phyloP scores from a whole-genome alignment of 176 grass and related monocot genomes.

The Pharus latifolius region DNA sequence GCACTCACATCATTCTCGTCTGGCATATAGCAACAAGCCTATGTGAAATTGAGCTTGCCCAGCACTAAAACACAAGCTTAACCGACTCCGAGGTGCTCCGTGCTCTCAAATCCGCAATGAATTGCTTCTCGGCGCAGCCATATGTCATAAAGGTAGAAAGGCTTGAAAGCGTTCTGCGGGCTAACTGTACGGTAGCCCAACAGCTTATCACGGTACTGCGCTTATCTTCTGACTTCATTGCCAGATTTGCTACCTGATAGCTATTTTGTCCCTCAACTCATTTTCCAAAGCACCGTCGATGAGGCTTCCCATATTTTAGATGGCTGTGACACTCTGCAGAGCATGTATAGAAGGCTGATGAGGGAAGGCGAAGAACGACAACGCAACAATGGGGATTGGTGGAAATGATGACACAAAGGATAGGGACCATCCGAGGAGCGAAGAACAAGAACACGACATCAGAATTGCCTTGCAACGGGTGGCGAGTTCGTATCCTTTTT shows the following conservation, averaged over 20 bases:
- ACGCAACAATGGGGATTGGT: not conserved
- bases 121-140: not conserved
- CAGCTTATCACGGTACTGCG: not conserved
- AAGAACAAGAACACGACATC: not conserved
- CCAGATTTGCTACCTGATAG: constrained; percentile 1
- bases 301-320: not conserved
- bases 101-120: not conserved
- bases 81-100: not conserved
- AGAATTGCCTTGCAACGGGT: not conserved
- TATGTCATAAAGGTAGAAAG: not conserved
- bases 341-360: not conserved
- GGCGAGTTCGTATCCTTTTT: not conserved
- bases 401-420: not conserved
- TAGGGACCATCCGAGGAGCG: not conserved
- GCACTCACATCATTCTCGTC: not conserved
- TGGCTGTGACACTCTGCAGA: not conserved
- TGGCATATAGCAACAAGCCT: constrained; percentile 23
- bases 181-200: not conserved
- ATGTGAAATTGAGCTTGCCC: not conserved
- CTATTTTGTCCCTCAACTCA: not conserved
- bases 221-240: not conserved
- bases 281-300: not conserved
- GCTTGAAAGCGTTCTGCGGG: not conserved
- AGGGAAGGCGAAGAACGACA: not conserved
- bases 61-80: not conserved